Evolutionary conservation across 306 rosid genomes (phyloP).

Genomic region (Mimosa pudica): DNA sequence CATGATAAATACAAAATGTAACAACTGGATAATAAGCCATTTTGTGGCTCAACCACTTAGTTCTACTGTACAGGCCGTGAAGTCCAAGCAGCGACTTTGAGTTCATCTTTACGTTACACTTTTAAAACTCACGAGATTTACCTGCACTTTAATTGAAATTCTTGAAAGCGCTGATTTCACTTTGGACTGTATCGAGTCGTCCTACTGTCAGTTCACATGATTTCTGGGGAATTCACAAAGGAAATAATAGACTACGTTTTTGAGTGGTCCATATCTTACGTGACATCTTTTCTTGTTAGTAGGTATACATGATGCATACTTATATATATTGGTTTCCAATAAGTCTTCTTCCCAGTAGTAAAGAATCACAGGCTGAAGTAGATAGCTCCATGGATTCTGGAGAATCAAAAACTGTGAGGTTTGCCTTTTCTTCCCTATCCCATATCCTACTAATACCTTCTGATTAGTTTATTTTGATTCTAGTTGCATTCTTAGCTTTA

Average conservation of each 20-base stretch:
- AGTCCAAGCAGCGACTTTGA: conserved; percentile 39
- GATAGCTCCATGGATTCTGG: conserved; percentile 39
- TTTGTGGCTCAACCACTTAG: conserved; percentile 19
- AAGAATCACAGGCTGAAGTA: conserved; percentile 27
- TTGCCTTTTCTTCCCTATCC: conserved; percentile 26
- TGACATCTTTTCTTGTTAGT: conserved; percentile 19
- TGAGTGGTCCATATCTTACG: conserved; percentile 35
- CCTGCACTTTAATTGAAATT: conserved; percentile 22
- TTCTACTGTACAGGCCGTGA: background rate
- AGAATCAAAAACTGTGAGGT: conserved; percentile 58
- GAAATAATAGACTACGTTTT: conserved; percentile 18
- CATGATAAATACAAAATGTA: conserved; percentile 21
- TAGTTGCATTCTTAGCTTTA: conserved; percentile 17
- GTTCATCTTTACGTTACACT: conserved; percentile 4
- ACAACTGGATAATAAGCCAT: background rate
- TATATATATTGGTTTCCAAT: conserved; percentile 17
- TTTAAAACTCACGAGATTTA: conserved; percentile 46
- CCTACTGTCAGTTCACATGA: conserved; percentile 51
- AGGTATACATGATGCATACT: background rate
- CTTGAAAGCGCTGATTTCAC: conserved; percentile 12
- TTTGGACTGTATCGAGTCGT: background rate
- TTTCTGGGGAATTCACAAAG: conserved; percentile 29
- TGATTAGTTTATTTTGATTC: conserved; percentile 32
- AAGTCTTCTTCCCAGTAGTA: conserved; percentile 29
- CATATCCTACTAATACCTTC: background rate